Base-by-base conservation (phyloP, 2,329 filamentous ascomycete species). In the Penicillium vulpinum region DNA sequence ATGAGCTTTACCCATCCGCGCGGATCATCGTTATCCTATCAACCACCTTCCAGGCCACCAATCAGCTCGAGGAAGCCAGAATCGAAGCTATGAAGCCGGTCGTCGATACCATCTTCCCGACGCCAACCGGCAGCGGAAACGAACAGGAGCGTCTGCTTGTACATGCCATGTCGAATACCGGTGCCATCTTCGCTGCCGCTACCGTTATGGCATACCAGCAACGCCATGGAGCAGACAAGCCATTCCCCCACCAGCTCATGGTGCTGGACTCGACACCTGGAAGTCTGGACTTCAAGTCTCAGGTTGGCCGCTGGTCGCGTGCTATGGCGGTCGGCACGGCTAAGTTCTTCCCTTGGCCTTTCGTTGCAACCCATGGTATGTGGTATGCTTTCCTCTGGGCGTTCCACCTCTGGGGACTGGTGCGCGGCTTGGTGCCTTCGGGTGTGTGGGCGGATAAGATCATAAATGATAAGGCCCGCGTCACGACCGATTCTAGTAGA, bases 121-220 rank as follows among this genome's bases (percentile, higher is more conserved):
- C 60, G 0, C 64, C 64, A 2, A 63, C 63, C 1, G 64, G 64
- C 39, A 47, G 49, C 38, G 59, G 59, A 11, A 36, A 22, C 16
- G 57, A 50, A 13, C 49, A 57, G 24, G 64, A 66, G 35, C 71
- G 76, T 2, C 70, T 85, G 13, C 70, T 85, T 18, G 66, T 82
- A 1, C 83, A 85, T 54, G 72, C 74, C 61, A 83, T 86, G 78
- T 85, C 83, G 58, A 86, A 85, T 67, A 84, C 83, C 0, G 84
- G 84, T 15, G 81, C 77, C 16, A 82, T 83, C 55, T 82, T 80
- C 72, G 76, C 78, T 47, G 81, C 79, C 0, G 77, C 81, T 1
- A 77, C 80, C 0, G 64, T 83, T 13, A 75, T 82, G 58, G 80
- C 77, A 0, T 83, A 80, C 66, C 64, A 67, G 49, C 46, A 54